Evolutionary conservation across 352 stramenopile species (phyloP), one percentile per base, ranked within the genome.

Genomic region (Pythium grandisporangium): DNA sequence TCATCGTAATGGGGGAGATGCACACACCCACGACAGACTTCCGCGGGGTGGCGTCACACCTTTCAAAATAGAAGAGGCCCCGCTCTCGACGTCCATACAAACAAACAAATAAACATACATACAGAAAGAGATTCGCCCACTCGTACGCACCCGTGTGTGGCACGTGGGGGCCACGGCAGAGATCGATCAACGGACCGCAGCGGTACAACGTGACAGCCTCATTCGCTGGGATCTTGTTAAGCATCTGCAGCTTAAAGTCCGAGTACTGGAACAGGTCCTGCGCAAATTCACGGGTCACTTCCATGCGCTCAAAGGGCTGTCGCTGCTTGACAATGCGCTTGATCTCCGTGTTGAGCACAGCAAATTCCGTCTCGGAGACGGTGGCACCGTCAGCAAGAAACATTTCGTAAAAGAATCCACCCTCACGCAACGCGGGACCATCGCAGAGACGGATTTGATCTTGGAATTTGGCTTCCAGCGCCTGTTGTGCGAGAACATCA

Each of bases 321-420:
- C 93, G 70, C 46, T 90, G 75, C 51, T 90, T 95, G 54, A 98
- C 96, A 50, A 98, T 98, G 45, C 87, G 88, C 61, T 98, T 95
- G 70, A 98, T 97, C 30, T 68, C 61, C 42, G 91, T 61, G 37
- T 85, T 67, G 6, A 99, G 64, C 30, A 78, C 75, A 16, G 51
- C 50, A 53, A 91, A 89, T 45, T 93, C 76, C 25, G 42, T 53
- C 43, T 91, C 76, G 2, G 72, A 88, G 13, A 91, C 63, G 16
- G 80, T 93, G 21, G 61, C 49, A 23, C 58, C 58, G 45, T 86
- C 63, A 24, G 71, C 43, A 6, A 93, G 46, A 32, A 80, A 89
- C 77, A 88, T 89, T 39, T 93, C 97, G 69, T 99, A 99, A 65
- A 99, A 99, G 61, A 99, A 99, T 20, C 97, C 97, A 48, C 93